Evolutionary conservation across 1,139 yeast species (phyloP).

Genomic region (Sugiyamaella neomexicana): DNA sequence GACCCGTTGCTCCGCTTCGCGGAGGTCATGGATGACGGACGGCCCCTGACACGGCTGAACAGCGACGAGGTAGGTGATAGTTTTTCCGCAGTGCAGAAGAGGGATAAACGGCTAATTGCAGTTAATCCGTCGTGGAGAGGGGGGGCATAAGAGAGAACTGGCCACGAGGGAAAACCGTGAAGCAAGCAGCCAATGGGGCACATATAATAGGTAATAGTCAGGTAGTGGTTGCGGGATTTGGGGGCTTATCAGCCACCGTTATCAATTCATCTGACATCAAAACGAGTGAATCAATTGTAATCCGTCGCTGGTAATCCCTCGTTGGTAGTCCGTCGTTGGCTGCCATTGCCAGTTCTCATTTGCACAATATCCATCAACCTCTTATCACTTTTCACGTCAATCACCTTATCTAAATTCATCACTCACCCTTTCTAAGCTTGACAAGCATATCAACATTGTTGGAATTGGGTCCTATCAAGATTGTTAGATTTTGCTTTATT

Average conservation of each 20-base stretch:
- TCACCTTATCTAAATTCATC: neutral
- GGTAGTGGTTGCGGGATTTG: no score
- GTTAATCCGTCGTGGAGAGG: slow-evolving; percentile 6
- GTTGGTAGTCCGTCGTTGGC: no score
- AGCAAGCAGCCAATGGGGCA: no score
- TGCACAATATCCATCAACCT: no score
- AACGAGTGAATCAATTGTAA: no score
- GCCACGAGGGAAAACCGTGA: neutral
- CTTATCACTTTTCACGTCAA: neutral
- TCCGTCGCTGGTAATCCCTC: no score
- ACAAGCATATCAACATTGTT: slow-evolving; percentile 83
- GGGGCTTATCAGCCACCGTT: no score
- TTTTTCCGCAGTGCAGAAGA: slow-evolving; percentile 8
- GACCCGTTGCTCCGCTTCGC: neutral
- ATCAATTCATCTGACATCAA: no score
- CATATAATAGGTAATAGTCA: no score
- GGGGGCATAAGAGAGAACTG: no score
- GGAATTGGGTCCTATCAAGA: slow-evolving; percentile 70
- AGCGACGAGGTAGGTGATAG: neutral
- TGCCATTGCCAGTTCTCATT: no score
- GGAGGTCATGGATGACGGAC: slow-evolving; percentile 5
- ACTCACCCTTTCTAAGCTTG: slow-evolving; percentile 68
- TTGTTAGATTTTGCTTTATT: neutral
- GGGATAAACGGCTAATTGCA: slow-evolving; percentile 1
- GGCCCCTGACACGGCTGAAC: slow-evolving; percentile 5